Evolutionary conservation across 2,329 filamentous ascomycete species (phyloP).

Genomic region (Spiromastix sp.): DNA sequence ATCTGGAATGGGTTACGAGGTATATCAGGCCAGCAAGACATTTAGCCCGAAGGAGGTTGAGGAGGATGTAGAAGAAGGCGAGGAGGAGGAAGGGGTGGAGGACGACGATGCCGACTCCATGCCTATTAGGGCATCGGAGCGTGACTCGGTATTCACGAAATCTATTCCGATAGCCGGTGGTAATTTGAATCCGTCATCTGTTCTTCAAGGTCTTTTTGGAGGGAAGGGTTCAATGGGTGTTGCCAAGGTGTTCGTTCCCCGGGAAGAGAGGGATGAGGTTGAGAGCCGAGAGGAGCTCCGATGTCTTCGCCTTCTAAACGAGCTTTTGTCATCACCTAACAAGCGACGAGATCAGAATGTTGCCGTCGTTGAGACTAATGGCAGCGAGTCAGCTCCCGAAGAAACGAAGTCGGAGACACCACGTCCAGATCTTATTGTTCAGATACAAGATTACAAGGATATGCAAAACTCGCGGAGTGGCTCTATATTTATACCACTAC

Average conservation of each 20-base stretch:
- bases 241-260: slow-evolving; percentile 10
- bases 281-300: slow-evolving; percentile 19
- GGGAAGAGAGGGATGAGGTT: slow-evolving; percentile 3
- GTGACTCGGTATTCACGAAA: slow-evolving; percentile 8
- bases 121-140: slow-evolving; percentile 11
- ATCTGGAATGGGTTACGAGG: slow-evolving; percentile 44
- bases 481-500: slow-evolving; percentile 54
- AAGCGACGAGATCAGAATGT: slow-evolving; percentile 8
- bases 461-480: slow-evolving; percentile 61
- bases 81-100: slow-evolving; percentile 35
- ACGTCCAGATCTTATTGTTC: slow-evolving; percentile 51
- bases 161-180: slow-evolving; percentile 9
- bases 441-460: slow-evolving; percentile 72
- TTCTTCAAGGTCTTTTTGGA: slow-evolving; percentile 11
- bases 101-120: slow-evolving; percentile 21
- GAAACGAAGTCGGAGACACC: slow-evolving; percentile 9
- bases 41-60: slow-evolving; percentile 27
- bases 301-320: slow-evolving; percentile 25
- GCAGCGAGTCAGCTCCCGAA: slow-evolving; percentile 8
- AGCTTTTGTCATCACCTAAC: slow-evolving; percentile 21
- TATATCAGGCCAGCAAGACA: slow-evolving; percentile 31
- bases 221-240: slow-evolving; percentile 9
- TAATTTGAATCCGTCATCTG: too few relatives aligned
- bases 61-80: slow-evolving; percentile 37
- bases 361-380: neutral